phyloP scores from a whole-genome alignment of 2,329 filamentous ascomycete genomes.

The Colletotrichum orchidophilum region DNA sequence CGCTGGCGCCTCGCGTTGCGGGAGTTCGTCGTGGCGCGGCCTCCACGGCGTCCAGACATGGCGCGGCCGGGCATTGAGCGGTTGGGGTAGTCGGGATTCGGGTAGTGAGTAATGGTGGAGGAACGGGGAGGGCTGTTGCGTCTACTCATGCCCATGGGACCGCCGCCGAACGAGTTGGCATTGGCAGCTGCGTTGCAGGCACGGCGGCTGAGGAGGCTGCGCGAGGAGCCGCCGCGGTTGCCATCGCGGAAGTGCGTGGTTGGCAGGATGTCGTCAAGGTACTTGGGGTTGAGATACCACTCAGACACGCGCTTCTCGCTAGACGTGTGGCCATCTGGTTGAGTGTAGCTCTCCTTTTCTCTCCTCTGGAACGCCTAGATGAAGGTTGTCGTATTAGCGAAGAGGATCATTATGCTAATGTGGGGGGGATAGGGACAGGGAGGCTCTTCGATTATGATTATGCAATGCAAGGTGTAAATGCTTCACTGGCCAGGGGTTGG shows the following conservation, averaged over 20 bases:
- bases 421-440: not conserved
- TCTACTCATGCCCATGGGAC: conserved; percentile 2
- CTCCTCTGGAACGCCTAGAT: conserved; percentile 54
- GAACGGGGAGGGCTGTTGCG: conserved; percentile 39
- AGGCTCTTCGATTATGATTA: not conserved
- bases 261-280: conserved; percentile 79
- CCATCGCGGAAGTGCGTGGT: conserved; percentile 75
- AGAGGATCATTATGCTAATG: conserved; percentile 3
- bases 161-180: conserved; percentile 16
- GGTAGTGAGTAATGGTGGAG: conserved; percentile 9
- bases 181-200: conserved; percentile 12
- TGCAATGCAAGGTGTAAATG: not conserved
- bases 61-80: conserved; percentile 43
- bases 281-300: conserved; percentile 81
- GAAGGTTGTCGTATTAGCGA: not conserved
- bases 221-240: conserved; percentile 14
- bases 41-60: conserved; percentile 45
- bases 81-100: conserved; percentile 36
- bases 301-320: conserved; percentile 68
- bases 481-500: not conserved
- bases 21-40: conserved; percentile 41
- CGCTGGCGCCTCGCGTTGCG: conserved; percentile 12
- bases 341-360: conserved; percentile 50
- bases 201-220: not conserved
- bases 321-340: conserved; percentile 39